These are phyloP conservation scores for Debaryomyces tyrocola DNA, from an alignment of 805 yeast genomes.

Conservation along the genomic window DNA sequence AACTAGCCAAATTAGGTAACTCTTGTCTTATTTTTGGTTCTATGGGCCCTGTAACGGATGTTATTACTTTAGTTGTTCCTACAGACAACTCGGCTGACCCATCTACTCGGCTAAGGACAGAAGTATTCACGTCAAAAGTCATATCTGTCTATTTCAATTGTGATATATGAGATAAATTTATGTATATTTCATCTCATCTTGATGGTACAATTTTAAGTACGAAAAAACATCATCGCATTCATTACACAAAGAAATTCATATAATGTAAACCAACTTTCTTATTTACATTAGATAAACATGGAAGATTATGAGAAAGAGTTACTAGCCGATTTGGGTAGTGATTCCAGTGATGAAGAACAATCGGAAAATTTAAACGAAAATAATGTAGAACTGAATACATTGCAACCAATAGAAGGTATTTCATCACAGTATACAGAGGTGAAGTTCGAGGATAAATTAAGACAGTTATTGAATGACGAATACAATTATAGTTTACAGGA, in stretches of 20 bases:
- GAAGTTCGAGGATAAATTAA: slow-evolving; percentile 13
- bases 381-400: neutral
- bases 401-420: neutral
- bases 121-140: slow-evolving; percentile 21
- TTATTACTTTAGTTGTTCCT: slow-evolving; percentile 59
- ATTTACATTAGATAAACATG: slow-evolving; percentile 5
- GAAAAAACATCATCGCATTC: neutral
- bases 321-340: slow-evolving; percentile 41
- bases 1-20: slow-evolving; percentile 69
- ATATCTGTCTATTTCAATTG: neutral
- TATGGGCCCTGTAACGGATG: slow-evolving; percentile 88
- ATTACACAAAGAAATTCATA: neutral
- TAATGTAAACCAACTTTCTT: neutral
- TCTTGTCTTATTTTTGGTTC: slow-evolving; percentile 85
- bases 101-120: slow-evolving; percentile 60
- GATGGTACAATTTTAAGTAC: too few relatives aligned
- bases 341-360: slow-evolving; percentile 11
- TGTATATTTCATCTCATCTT: too few relatives aligned
- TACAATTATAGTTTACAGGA: slow-evolving; percentile 10
- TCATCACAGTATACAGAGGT: neutral
- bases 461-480: slow-evolving; percentile 9
- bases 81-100: slow-evolving; percentile 68
- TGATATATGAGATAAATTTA: too few relatives aligned
- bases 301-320: slow-evolving; percentile 42
- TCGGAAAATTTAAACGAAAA: neutral